Conservation (phyloP, 768 basidiomycete genomes). For the Roridomyces roridus region DNA sequence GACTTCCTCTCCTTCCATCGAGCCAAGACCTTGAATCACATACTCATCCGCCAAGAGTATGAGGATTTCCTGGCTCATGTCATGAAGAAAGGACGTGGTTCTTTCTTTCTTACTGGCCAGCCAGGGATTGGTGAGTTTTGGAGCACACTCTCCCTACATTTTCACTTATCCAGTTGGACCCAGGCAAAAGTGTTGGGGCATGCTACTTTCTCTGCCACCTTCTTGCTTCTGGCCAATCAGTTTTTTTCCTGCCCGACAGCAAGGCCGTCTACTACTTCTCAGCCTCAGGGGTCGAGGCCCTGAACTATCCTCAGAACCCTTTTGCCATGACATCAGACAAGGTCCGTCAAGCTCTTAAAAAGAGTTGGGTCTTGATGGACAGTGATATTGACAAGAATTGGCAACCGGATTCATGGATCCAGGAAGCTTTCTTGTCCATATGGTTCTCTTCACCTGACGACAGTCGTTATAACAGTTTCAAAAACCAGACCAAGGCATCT, state of each 20-base stretch:
- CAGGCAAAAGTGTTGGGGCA: conserved; percentile 8
- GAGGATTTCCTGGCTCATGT: neutral
- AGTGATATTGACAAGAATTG: too few species aligned
- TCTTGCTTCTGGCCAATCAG: neutral
- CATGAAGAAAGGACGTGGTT: neutral
- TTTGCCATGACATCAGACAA: neutral
- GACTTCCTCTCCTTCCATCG: too few species aligned
- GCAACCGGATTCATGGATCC: too few species aligned
- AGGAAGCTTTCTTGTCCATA: too few species aligned
- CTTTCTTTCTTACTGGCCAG: conserved; percentile 8
- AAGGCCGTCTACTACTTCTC: conserved; percentile 1
- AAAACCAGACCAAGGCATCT: neutral
- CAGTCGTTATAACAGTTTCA: neutral
- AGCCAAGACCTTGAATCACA: too few species aligned
- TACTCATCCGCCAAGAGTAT: conserved; percentile 7
- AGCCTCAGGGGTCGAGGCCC: conserved; percentile 1
- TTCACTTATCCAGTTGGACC: neutral
- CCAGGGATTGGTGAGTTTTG: neutral
- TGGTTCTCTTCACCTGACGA: neutral
- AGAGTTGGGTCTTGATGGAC: too few species aligned
- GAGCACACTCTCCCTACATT: neutral
- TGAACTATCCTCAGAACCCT: neutral
- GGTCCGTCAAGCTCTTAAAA: too few species aligned
- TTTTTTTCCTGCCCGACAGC: neutral
- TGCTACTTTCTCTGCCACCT: neutral